A percentile compares a stretch with the other conserved stretches of the same genome.
phyloP scores from a whole-genome alignment of 495 filamentous ascomycete genomes.

The Neurospora tetrasperma region DNA sequence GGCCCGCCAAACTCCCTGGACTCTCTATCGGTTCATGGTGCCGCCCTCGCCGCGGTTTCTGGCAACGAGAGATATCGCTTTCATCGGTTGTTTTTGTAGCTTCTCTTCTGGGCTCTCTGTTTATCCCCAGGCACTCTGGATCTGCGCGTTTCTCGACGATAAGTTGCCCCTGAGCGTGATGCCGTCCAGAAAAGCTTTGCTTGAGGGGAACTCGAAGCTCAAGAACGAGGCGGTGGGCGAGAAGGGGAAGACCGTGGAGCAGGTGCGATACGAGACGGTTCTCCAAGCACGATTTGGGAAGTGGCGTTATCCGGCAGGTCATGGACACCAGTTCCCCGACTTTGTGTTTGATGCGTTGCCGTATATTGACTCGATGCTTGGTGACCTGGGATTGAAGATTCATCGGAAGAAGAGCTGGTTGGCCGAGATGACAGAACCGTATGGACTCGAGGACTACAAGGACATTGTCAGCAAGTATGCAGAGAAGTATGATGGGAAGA shows the following conservation, averaged over 20 bases:
- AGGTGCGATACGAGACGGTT: slow-evolving; percentile 44
- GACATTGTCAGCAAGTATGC: slow-evolving; percentile 50
- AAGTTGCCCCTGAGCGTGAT: slow-evolving; percentile 19
- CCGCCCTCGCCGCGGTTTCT: slow-evolving; percentile 45
- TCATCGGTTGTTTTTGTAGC: slow-evolving; percentile 53
- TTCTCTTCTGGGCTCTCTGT: slow-evolving; percentile 53
- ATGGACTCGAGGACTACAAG: slow-evolving; percentile 51
- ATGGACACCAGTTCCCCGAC: slow-evolving; percentile 53
- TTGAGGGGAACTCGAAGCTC: not conserved
- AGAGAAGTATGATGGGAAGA: not conserved
- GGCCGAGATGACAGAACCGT: slow-evolving; percentile 43
- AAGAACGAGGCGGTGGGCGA: not conserved
- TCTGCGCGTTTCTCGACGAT: slow-evolving; percentile 48
- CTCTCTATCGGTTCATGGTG: slow-evolving; percentile 60
- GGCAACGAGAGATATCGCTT: slow-evolving; percentile 50
- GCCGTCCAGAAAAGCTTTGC: slow-evolving; percentile 1
- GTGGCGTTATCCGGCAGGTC: slow-evolving; percentile 58
- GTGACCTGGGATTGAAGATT: slow-evolving; percentile 48
- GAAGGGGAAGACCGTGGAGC: slow-evolving; percentile 15
- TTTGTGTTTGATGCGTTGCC: slow-evolving; percentile 68
- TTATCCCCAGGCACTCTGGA: slow-evolving; percentile 64
- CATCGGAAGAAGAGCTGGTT: slow-evolving; percentile 36
- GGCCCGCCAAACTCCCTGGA: slow-evolving; percentile 30
- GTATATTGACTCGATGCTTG: slow-evolving; percentile 64
- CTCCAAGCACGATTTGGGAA: slow-evolving; percentile 58